A percentile compares a stretch with the other conserved stretches of the same genome.
Evolutionary conservation across 1,284 basidiomycete species (phyloP).

Genomic region (Coriolopsis trogii): DNA sequence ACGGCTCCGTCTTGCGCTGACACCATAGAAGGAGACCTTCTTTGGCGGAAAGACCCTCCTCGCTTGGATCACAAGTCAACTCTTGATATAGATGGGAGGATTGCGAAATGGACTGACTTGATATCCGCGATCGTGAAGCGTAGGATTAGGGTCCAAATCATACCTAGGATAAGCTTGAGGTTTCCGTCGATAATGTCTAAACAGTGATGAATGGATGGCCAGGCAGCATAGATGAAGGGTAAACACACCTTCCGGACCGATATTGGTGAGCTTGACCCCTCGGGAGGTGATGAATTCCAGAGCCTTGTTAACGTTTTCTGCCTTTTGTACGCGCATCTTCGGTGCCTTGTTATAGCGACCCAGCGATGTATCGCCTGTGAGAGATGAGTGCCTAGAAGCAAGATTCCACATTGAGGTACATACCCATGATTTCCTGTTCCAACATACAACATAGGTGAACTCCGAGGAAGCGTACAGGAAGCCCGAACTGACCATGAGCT

Average conservation of each 20-base stretch:
- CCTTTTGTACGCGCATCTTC: conserved; percentile 93
- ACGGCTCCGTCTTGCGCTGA: conserved; percentile 92
- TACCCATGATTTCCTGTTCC: conserved; percentile 90
- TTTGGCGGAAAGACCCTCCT: conserved; percentile 96
- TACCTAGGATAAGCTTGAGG: conserved; percentile 94
- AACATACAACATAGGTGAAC: not conserved
- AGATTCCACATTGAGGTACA: not conserved
- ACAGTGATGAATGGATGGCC: not conserved
- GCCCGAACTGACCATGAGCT: conserved; percentile 72
- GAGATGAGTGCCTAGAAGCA: conserved; percentile 4
- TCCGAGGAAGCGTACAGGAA: not conserved
- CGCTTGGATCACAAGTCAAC: conserved; percentile 51
- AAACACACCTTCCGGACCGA: conserved; percentile 84
- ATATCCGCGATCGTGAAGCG: conserved; percentile 98
- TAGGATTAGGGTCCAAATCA: conserved; percentile 98
- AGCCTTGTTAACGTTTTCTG: conserved; percentile 97
- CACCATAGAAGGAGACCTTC: conserved; percentile 98
- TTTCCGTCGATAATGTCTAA: conserved; percentile 98
- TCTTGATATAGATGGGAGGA: not conserved
- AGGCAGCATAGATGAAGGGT: not conserved
- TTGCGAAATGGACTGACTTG: conserved; percentile 59
- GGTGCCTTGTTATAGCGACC: conserved; percentile 92
- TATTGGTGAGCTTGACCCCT: conserved; percentile 96
- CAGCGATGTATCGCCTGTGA: conserved; percentile 81
- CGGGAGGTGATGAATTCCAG: conserved; percentile 94